These are phyloP conservation scores for Alopecurus myosuroides DNA, from an alignment of 176 grass and related monocot species.

Conservation along the genomic window DNA sequence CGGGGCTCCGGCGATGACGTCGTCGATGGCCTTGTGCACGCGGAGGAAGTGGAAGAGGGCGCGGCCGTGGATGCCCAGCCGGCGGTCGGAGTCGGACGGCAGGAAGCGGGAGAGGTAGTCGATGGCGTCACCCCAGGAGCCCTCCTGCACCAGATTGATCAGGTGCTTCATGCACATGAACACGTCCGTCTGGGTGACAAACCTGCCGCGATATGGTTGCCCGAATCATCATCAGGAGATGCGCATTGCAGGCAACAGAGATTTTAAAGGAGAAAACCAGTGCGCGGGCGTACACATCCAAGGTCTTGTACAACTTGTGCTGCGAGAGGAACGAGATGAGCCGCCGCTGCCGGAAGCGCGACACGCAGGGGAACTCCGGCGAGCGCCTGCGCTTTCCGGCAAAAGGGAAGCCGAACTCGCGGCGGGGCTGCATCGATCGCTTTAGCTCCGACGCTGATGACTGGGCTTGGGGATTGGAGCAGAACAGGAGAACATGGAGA, in stretches of 20 bases:
- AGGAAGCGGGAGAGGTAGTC: not conserved
- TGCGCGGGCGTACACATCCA: not conserved
- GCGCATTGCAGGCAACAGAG: not conserved
- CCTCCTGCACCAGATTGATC: not conserved
- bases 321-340: not conserved
- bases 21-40: not conserved
- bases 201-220: not conserved
- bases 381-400: not conserved
- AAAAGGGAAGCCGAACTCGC: not conserved
- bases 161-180: not conserved
- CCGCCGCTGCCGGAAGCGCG: not conserved
- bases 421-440: not conserved
- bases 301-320: not conserved
- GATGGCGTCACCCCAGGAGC: not conserved
- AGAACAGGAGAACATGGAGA: not conserved
- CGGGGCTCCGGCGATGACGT: not conserved
- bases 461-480: not conserved
- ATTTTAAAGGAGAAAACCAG: not conserved
- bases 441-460: not conserved
- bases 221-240: not conserved
- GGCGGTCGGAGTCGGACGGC: not conserved
- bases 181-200: not conserved
- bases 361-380: not conserved
- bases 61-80: not conserved
- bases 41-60: slow-evolving; percentile 1